Conservation (phyloP, 306 rosid genomes). For the Citrullus amarus region DNA sequence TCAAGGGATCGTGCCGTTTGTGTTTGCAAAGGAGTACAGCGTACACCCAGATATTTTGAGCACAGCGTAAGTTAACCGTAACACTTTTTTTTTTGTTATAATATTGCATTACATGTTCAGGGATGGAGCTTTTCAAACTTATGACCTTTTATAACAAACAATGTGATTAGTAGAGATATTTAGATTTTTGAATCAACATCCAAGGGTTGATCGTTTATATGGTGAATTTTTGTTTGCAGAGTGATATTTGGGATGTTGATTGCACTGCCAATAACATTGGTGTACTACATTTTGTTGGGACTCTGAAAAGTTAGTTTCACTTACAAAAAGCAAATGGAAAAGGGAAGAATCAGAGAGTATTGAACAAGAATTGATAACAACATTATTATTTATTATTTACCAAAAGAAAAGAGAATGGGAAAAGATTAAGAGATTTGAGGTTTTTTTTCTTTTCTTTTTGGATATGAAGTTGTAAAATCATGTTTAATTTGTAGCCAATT, state of each 20-base stretch:
- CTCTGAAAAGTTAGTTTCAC: not conserved
- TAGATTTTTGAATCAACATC: no score
- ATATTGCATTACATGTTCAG: not conserved
- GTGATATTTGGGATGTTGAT: conserved; percentile 12
- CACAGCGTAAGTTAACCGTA: not conserved
- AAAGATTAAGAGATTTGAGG: not conserved
- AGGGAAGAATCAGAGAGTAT: not conserved
- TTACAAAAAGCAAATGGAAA: not conserved
- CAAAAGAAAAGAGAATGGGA: not conserved
- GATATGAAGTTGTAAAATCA: not conserved
- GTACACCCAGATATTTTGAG: conserved; percentile 9
- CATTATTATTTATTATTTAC: not conserved
- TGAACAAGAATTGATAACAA: not conserved
- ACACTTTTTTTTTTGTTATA: no score
- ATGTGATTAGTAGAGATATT: no score
- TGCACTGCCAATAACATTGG: conserved; percentile 9
- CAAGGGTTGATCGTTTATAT: not conserved
- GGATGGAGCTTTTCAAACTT: not conserved
- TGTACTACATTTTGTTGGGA: conserved; percentile 13
- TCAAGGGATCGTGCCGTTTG: conserved; percentile 10
- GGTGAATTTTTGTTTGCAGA: not conserved
- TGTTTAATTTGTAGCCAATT: not conserved
- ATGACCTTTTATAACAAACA: not conserved
- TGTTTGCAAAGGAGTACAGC: conserved; percentile 4
- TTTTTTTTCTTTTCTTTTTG: not conserved